These are phyloP conservation scores for Cystoderma amianthinum DNA, from an alignment of 768 basidiomycete genomes.

Conservation along the genomic window DNA sequence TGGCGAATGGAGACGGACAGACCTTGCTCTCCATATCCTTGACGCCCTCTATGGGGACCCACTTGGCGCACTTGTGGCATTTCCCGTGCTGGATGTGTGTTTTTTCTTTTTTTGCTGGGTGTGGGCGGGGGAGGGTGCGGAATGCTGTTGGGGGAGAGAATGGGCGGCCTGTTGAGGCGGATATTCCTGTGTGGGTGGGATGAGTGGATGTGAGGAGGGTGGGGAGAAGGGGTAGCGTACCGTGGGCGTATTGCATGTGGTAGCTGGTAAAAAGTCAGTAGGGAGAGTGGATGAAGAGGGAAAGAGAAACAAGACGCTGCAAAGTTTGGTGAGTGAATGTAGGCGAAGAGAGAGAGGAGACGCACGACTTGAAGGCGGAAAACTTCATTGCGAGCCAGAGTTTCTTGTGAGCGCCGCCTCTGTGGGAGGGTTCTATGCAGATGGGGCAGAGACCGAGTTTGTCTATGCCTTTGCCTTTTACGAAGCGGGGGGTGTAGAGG, in stretches of 20 bases:
- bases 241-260: constrained; percentile 78
- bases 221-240: constrained; percentile 25
- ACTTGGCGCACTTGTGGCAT: constrained; percentile 72
- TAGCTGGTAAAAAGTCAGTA: constrained; percentile 53
- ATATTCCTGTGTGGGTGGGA: constrained; percentile 46
- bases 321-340: neutral
- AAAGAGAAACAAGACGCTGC: neutral
- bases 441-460: constrained; percentile 79
- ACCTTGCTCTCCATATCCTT: constrained; percentile 75
- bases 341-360: constrained; percentile 7
- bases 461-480: constrained; percentile 56
- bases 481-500: constrained; percentile 75
- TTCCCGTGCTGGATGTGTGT: constrained; percentile 55
- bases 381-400: constrained; percentile 77
- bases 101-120: constrained; percentile 55
- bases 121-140: constrained; percentile 35
- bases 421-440: constrained; percentile 50
- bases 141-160: constrained; percentile 74
- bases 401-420: constrained; percentile 59
- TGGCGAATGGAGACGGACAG: constrained; percentile 3
- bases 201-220: constrained; percentile 3
- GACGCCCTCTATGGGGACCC: constrained; percentile 67
- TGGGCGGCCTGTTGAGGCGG: constrained; percentile 57
- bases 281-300: neutral
- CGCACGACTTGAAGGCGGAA: constrained; percentile 77